These are phyloP conservation scores for Zymoseptoria ardabiliae DNA, from an alignment of 2,329 filamentous ascomycete species.

Conservation along the genomic window DNA sequence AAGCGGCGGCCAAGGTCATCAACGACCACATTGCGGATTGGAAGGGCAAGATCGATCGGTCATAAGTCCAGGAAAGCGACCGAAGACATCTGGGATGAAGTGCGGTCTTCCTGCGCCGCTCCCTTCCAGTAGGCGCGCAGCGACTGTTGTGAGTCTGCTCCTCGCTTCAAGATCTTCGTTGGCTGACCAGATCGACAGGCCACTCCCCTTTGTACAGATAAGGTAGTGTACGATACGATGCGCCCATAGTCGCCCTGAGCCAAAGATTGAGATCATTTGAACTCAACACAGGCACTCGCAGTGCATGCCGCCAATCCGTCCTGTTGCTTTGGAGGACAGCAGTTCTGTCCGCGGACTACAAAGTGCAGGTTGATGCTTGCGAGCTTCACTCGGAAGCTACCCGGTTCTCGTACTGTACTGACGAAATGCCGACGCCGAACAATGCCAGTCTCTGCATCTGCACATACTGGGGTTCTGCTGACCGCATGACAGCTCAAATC, in stretches of 20 bases:
- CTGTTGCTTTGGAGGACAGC: no score
- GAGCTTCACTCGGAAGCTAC: no score
- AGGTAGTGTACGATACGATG: neutral
- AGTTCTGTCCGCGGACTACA: no score
- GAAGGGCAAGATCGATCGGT: conserved; percentile 50
- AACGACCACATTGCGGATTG: conserved; percentile 76
- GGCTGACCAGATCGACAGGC: neutral
- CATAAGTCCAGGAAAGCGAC: neutral
- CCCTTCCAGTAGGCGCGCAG: neutral
- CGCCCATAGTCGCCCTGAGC: no score
- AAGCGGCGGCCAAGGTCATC: conserved; percentile 77
- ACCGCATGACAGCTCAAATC: neutral
- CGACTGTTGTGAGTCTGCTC: neutral
- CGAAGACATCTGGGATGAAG: neutral
- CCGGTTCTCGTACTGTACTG: no score
- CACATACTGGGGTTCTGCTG: neutral
- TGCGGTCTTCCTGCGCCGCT: neutral
- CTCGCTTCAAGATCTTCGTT: neutral
- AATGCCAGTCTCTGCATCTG: neutral
- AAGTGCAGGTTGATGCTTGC: no score
- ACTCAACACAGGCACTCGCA: no score
- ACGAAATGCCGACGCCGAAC: neutral
- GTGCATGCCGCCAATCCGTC: neutral
- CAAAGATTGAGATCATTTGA: no score
- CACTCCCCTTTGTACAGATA: neutral